Conservation (phyloP, 1,139 yeast species). For the Lodderomyces metapsilosis region DNA sequence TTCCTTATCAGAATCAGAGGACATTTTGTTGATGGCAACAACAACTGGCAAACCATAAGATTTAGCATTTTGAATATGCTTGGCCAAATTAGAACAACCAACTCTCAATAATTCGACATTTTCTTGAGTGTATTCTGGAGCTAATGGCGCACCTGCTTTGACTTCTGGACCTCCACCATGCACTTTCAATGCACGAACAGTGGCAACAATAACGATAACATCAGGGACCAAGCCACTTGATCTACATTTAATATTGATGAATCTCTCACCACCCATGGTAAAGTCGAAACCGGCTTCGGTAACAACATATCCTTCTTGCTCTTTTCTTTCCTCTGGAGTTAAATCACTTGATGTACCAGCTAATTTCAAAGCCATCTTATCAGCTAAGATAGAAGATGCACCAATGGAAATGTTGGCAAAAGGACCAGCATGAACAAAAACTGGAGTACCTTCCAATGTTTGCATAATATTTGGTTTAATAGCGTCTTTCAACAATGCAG, state of each 20-base stretch:
- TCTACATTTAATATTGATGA: constrained; percentile 94
- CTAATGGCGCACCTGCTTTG: constrained; percentile 90
- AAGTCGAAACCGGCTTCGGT: constrained; percentile 99
- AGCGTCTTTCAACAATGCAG: constrained; percentile 94
- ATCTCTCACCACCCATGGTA: constrained; percentile 99
- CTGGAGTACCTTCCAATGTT: constrained; percentile 97
- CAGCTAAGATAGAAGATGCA: constrained; percentile 93
- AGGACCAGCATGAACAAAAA: constrained; percentile 97
- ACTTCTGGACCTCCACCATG: constrained; percentile 99
- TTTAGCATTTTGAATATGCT: constrained; percentile 87
- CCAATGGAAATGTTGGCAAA: constrained; percentile 98
- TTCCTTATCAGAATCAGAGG: constrained; percentile 80
- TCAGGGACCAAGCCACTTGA: constrained; percentile 90
- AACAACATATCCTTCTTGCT: constrained; percentile 84
- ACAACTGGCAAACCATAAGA: constrained; percentile 90
- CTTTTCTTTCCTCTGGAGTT: constrained; percentile 50
- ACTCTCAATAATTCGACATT: constrained; percentile 76
- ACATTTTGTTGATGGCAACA: constrained; percentile 92
- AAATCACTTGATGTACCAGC: constrained; percentile 65
- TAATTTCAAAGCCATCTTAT: constrained; percentile 89
- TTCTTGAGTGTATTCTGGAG: constrained; percentile 82
- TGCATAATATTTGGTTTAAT: constrained; percentile 98
- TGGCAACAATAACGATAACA: constrained; percentile 92
- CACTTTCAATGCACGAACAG: constrained; percentile 93
- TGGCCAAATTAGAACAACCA: constrained; percentile 89